phyloP scores from a whole-genome alignment of 345 rosid genomes.

The Noccaea bulbosa region DNA sequence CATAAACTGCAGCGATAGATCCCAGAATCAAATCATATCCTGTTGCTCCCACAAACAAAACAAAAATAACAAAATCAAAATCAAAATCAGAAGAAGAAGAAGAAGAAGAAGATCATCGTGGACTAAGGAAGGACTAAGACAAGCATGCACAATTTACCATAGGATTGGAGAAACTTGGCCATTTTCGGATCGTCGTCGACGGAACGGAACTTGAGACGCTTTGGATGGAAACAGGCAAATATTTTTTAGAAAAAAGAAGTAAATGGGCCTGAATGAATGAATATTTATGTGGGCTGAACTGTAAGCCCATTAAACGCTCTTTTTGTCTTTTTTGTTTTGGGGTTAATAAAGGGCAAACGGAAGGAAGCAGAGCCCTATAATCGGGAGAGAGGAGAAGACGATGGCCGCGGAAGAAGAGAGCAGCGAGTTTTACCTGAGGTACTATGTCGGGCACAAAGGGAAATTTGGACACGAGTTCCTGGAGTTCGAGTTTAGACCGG shows the following conservation, averaged over 20 bases:
- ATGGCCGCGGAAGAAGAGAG: slow-evolving; percentile 69
- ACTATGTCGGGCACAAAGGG: slow-evolving; percentile 98
- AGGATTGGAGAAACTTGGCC: slow-evolving; percentile 48
- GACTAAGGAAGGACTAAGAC: no score
- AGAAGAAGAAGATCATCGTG: background rate
- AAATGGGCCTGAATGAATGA: slow-evolving; percentile 20
- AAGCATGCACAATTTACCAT: slow-evolving; percentile 40
- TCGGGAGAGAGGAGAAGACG: background rate
- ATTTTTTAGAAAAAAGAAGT: background rate
- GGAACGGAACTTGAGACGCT: background rate
- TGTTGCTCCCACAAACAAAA: slow-evolving; percentile 29
- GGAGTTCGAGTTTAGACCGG: slow-evolving; percentile 97
- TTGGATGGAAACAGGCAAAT: background rate
- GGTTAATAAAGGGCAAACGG: background rate
- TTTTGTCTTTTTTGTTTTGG: background rate
- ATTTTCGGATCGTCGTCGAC: slow-evolving; percentile 33
- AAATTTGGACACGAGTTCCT: slow-evolving; percentile 98
- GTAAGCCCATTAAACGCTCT: slow-evolving; percentile 8
- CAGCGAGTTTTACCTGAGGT: slow-evolving; percentile 83
- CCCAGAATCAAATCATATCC: slow-evolving; percentile 87
- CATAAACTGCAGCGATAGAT: slow-evolving; percentile 78
- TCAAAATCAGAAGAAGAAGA: background rate
- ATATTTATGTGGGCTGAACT: slow-evolving; percentile 1
- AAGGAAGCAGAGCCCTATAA: no score
- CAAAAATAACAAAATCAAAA: background rate